phyloP scores from a whole-genome alignment of 148 eudicot species.

The Camellia granthamiana region DNA sequence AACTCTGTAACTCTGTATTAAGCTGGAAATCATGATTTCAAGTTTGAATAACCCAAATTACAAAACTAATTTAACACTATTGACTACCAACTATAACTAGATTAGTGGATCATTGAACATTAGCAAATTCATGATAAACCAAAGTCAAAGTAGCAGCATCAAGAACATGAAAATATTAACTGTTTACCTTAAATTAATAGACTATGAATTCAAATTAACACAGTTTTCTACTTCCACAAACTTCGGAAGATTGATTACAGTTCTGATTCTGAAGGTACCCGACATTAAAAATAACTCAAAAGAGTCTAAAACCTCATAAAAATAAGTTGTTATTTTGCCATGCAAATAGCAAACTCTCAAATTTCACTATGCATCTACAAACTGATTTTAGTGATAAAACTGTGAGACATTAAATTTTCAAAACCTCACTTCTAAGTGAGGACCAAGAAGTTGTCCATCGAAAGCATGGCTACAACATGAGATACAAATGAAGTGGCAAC shows the following conservation, averaged over 20 bases:
- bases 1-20: background rate
- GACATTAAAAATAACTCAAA: background rate
- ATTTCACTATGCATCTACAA: background rate
- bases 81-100: background rate
- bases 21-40: slow-evolving; percentile 3
- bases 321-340: background rate
- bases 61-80: background rate
- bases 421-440: too few species aligned
- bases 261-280: background rate
- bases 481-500: too few species aligned
- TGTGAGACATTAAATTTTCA: too few species aligned
- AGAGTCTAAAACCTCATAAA: background rate
- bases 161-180: background rate
- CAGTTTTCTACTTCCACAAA: background rate
- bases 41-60: slow-evolving; percentile 3
- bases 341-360: slow-evolving; percentile 7
- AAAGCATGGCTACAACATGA: too few species aligned
- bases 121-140: background rate
- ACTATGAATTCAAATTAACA: background rate
- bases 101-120: background rate
- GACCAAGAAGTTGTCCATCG: too few species aligned
- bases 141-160: background rate
- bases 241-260: background rate
- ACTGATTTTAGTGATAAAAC: background rate
- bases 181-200: background rate